These are phyloP conservation scores for Nakaseomyces kungkrabaensis DNA, from an alignment of 1,139 yeast genomes.

Conservation along the genomic window DNA sequence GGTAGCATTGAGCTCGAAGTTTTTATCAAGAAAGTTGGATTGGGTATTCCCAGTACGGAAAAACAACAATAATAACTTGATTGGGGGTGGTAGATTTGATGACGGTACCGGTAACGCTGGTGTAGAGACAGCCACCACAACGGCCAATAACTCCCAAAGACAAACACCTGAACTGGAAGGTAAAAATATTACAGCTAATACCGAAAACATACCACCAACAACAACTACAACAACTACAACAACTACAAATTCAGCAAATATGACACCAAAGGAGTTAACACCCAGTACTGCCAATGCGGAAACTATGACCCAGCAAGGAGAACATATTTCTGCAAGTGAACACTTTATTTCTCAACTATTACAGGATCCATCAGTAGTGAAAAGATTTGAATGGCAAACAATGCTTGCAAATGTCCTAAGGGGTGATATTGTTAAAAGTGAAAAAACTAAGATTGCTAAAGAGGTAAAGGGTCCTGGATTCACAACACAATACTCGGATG, in stretches of 20 bases:
- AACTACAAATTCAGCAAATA: background rate
- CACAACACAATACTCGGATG: slow-evolving; percentile 58
- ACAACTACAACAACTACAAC: background rate
- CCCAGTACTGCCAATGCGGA: background rate
- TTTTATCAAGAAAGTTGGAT: slow-evolving; percentile 6
- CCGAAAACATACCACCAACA: background rate
- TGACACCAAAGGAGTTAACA: background rate
- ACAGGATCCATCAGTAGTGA: slow-evolving; percentile 55
- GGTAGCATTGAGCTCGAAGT: slow-evolving; percentile 22
- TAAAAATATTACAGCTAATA: background rate
- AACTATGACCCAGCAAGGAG: background rate
- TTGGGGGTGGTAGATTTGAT: background rate
- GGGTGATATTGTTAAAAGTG: slow-evolving; percentile 89
- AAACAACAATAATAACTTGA: background rate
- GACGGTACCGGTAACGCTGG: background rate
- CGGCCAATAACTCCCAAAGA: background rate
- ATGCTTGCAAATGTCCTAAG: slow-evolving; percentile 85
- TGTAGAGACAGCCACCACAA: background rate
- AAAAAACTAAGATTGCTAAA: slow-evolving; percentile 67
- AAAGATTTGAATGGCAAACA: slow-evolving; percentile 91
- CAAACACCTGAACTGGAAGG: background rate
- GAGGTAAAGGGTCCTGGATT: slow-evolving; percentile 32
- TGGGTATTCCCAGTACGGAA: slow-evolving; percentile 1
- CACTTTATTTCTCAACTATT: slow-evolving; percentile 16
- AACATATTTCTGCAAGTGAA: slow-evolving; percentile 4